phyloP scores from a whole-genome alignment of 805 yeast species.

The Yamadazyma sp. region DNA sequence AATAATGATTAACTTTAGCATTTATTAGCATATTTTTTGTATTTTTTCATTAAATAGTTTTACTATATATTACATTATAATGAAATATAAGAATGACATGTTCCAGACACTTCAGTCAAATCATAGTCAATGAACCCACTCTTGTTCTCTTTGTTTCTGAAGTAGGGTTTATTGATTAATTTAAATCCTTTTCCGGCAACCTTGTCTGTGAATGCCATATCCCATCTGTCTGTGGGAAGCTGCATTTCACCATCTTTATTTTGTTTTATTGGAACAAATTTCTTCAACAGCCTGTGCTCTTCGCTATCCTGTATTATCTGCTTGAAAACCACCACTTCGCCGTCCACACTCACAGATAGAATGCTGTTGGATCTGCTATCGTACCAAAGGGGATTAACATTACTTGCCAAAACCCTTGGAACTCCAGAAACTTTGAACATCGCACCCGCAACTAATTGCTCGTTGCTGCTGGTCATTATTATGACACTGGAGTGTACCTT shows the following conservation, averaged over 20 bases:
- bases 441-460: slow-evolving; percentile 8
- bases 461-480: slow-evolving; percentile 18
- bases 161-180: slow-evolving; percentile 34
- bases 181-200: slow-evolving; percentile 43
- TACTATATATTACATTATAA: slow-evolving; percentile 3
- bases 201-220: slow-evolving; percentile 35
- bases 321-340: slow-evolving; percentile 30
- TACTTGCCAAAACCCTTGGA: slow-evolving; percentile 31
- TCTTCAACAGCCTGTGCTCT: slow-evolving; percentile 18
- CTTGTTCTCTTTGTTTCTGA: slow-evolving; percentile 26
- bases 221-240: slow-evolving; percentile 13
- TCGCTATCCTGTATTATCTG: slow-evolving; percentile 11
- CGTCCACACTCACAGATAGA: slow-evolving; percentile 37
- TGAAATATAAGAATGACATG: slow-evolving; percentile 11
- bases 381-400: slow-evolving; percentile 17
- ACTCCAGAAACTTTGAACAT: slow-evolving; percentile 26
- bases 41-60: neutral
- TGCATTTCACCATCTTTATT: slow-evolving; percentile 14
- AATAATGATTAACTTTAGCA: slow-evolving; percentile 2
- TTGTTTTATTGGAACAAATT: neutral
- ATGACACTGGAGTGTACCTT: slow-evolving; percentile 34
- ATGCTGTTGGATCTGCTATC: slow-evolving; percentile 9
- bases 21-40: slow-evolving; percentile 4
- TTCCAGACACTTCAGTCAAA: slow-evolving; percentile 17
- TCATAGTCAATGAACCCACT: slow-evolving; percentile 35